Evolutionary conservation across 2,329 filamentous ascomycete genomes (phyloP), one percentile per base, ranked within the genome.

Genomic region (Colletotrichum neosansevieriae): DNA sequence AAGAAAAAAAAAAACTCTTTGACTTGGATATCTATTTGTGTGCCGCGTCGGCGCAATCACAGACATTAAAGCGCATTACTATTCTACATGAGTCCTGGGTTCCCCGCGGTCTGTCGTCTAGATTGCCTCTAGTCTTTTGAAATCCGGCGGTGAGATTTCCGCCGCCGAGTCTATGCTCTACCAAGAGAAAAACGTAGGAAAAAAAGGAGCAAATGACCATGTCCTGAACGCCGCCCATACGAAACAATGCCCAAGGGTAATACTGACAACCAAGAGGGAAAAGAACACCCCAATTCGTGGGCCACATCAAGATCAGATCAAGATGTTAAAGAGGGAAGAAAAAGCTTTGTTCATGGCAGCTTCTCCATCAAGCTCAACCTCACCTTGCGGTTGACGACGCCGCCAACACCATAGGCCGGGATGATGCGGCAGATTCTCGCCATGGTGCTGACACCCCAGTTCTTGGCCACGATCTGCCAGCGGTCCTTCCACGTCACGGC

Each of bases 371-470:
- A 76, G 60, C 77, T 82, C 75, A 81, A 83, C 73, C 94, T 85
- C 50, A 95, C 83, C 75, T 92, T 90, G 67, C 85, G 86, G 79
- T 97, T 97, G 11, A 96, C 91, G 11, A 97, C 93, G 0, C 94
- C 94, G 1, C 94, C 94, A 12, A 97, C 85, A 2, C 94, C 94
- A 82, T 95, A 97, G 0, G 94, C 94, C 17, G 94, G 94, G 2
- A 97, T 86, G 73, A 97, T 97, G 75, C 94, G 87, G 69, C 92
- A 92, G 79, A 97, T 91, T 61, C 94, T 83, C 29, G 94, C 94
- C 64, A 88, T 79, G 34, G 89, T 88, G 77, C 92, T 95, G 71
- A 91, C 86, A 17, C 86, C 81, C 89, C 94, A 97, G 76, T 97
- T 94, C 71, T 88, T 85, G 65, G 87, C 83, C n/a, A 97, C 88